Evolutionary conservation across 768 basidiomycete genomes (phyloP).

Genomic region (Mycena indigotica): DNA sequence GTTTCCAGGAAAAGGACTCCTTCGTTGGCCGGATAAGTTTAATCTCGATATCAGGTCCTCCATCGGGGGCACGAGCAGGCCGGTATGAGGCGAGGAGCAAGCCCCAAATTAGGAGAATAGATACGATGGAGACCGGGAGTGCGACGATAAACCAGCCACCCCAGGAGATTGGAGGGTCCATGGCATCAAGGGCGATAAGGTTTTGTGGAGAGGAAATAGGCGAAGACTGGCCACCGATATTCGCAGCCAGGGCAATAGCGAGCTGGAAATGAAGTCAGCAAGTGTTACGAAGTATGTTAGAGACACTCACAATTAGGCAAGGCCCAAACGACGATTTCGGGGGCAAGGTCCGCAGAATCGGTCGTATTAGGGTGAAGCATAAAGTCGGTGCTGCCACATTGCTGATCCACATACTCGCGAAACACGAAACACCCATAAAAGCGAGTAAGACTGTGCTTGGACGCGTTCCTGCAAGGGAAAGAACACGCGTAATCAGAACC

Average conservation of each 20-base stretch:
- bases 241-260: conserved; percentile 96
- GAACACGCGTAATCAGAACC: conserved; percentile 85
- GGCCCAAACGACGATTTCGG: conserved; percentile 85
- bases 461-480: conserved; percentile 86
- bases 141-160: conserved; percentile 92
- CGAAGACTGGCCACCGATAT: conserved; percentile 96
- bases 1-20: conserved; percentile 80
- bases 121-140: conserved; percentile 84
- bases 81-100: conserved; percentile 82
- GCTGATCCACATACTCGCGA: conserved; percentile 99
- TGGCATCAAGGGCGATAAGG: conserved; percentile 84
- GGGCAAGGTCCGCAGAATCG: conserved; percentile 89
- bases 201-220: conserved; percentile 99
- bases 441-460: conserved; percentile 87
- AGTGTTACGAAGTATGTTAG: not conserved
- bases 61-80: conserved; percentile 70
- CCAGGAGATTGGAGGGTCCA: conserved; percentile 89
- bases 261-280: conserved; percentile 51
- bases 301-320: conserved; percentile 78
- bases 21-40: conserved; percentile 80
- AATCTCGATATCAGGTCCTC: conserved; percentile 79
- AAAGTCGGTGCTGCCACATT: conserved; percentile 98
- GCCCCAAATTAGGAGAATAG: conserved; percentile 89
- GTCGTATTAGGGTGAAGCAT: conserved; percentile 96
- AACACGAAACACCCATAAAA: conserved; percentile 96